Conservation (phyloP, 2,329 filamentous ascomycete species). For the Arthrobotrys iridis region DNA sequence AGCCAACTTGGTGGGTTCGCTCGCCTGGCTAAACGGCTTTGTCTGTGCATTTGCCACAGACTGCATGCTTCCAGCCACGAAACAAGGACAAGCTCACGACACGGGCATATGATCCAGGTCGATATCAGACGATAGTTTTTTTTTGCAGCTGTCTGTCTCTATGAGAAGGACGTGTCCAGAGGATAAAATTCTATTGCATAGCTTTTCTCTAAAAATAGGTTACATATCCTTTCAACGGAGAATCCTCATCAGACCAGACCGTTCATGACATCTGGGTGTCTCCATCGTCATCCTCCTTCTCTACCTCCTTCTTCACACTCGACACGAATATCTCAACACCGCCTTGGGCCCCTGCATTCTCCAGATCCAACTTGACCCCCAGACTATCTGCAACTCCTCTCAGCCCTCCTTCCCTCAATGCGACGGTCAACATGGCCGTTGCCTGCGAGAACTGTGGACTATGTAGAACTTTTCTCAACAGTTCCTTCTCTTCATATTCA, state of each 20-base stretch:
- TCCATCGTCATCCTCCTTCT: conserved; percentile 64
- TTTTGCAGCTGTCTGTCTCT: too few relatives aligned
- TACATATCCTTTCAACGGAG: neutral
- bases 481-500: conserved; percentile 80
- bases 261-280: conserved; percentile 54
- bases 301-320: conserved; percentile 81
- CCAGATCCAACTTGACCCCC: conserved; percentile 79
- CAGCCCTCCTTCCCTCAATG: conserved; percentile 86
- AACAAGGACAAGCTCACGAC: neutral
- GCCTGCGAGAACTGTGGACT: conserved; percentile 93
- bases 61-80: neutral
- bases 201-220: conserved; percentile 15
- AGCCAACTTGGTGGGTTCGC: conserved; percentile 1
- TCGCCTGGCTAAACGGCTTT: conserved; percentile 42
- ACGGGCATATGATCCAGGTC: neutral
- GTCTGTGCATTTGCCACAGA: conserved; percentile 25
- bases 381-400: conserved; percentile 90
- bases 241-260: too few relatives aligned
- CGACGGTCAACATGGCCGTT: conserved; percentile 82
- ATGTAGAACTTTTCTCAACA: conserved; percentile 82
- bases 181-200: neutral
- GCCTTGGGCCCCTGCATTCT: conserved; percentile 69
- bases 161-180: neutral
- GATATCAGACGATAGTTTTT: too few relatives aligned
- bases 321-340: conserved; percentile 91